phyloP scores from a whole-genome alignment of 2,329 filamentous ascomycete genomes.

The Venturia nashicola region DNA sequence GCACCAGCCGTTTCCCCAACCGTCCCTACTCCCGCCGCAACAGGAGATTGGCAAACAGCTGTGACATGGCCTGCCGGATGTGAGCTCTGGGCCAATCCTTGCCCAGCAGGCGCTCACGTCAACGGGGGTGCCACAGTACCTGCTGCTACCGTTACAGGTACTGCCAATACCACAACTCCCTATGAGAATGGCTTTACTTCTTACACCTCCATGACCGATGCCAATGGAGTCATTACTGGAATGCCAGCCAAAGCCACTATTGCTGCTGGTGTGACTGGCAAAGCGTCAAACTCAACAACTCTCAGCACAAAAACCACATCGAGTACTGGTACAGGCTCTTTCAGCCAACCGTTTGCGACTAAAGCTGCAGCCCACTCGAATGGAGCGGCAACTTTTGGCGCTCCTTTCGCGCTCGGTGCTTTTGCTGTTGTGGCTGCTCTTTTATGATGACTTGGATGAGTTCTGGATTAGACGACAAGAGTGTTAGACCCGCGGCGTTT shows the following conservation, averaged over 20 bases:
- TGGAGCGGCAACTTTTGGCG: background rate
- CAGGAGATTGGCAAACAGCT: slow-evolving; percentile 6
- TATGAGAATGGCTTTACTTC: slow-evolving; percentile 10
- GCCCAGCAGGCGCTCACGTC: slow-evolving; percentile 7
- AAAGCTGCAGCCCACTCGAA: background rate
- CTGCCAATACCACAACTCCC: background rate
- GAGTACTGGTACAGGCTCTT: background rate
- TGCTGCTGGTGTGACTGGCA: background rate
- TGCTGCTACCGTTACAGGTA: background rate
- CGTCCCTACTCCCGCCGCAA: background rate
- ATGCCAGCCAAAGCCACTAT: slow-evolving; percentile 21
- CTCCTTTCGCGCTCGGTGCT: background rate
- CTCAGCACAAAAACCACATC: background rate
- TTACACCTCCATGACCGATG: slow-evolving; percentile 36
- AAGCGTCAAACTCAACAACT: background rate
- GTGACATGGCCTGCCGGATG: slow-evolving; percentile 11
- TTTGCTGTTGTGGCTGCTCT: background rate
- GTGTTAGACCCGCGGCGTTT: background rate
- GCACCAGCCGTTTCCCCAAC: background rate
- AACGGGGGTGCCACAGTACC: background rate
- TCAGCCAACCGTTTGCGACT: background rate
- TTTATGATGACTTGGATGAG: background rate
- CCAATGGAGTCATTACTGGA: slow-evolving; percentile 36
- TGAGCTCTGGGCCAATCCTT: slow-evolving; percentile 10
- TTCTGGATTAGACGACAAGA: background rate